Evolutionary conservation across 2,329 filamentous ascomycete species (phyloP), one percentile per base, ranked within the genome.

Genomic region (Alternaria panax): DNA sequence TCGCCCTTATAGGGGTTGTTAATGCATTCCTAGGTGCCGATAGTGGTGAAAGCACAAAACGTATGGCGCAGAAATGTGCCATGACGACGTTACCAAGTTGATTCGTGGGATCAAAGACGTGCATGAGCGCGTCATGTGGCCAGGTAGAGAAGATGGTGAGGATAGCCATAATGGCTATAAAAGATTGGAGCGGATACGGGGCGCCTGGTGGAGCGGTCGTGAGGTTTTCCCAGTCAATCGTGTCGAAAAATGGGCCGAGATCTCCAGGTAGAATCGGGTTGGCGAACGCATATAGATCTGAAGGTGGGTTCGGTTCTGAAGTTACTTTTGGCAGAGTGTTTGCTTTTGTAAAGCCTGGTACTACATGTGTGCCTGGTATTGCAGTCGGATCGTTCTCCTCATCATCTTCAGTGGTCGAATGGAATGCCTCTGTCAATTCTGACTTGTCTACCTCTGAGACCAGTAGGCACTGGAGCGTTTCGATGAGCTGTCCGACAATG

Each of bases 71-170:
- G 40, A 66, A 69, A 34, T 69, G 62, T 7, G 60, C 62, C 54
- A 70, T 45, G 40, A 70, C 22, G 14, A 70, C 46, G 22, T 61
- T 60, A 7, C 66, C 59, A 18, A 72, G 36, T 14, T 56, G 60
- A 14, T 67, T 69, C 1, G 51, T 50, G 2, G 53, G 57, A 2
- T 63, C 61, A 24, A 70, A 57, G 3, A 71, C 36, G n/a, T 57
- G 51, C 6, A 68, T 50, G 8, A 71, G 54, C 5, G 40, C 52
- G 4, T 67, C 62, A 3, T 66, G 65, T 12, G 69, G 69, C 62
- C 62, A 69, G 16, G 66, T 68, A 9, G 63, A 52, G 43, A 70
- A 60, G 25, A 70, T 60, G 4, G 60, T 42, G 7, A 69, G 54
- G 25, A 50, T 43, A 8, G 58, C 58, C 60, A 68, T 65, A 5